Evolutionary conservation across 495 filamentous ascomycete species (phyloP).

Genomic region (Daldinia vernicosa): DNA sequence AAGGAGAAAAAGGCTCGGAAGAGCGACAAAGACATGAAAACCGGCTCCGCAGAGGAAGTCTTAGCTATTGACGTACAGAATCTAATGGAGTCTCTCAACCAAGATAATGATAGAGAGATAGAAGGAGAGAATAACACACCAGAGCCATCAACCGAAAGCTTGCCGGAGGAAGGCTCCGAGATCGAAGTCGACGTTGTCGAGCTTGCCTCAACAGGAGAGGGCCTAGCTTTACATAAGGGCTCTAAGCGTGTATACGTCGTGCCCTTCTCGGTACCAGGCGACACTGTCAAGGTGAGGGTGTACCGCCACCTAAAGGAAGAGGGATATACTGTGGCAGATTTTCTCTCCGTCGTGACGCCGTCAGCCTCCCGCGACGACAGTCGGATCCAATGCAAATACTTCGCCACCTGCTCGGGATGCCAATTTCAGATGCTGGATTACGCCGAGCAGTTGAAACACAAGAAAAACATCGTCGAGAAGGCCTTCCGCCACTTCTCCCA

Average conservation of each 20-base stretch:
- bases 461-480: conserved; percentile 86
- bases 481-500: conserved; percentile 92
- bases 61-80: conserved; percentile 73
- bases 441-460: conserved; percentile 81
- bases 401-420: conserved; percentile 86
- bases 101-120: conserved; percentile 17
- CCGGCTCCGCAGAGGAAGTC: conserved; percentile 76
- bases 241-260: conserved; percentile 84
- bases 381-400: conserved; percentile 83
- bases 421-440: conserved; percentile 98
- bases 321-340: conserved; percentile 78
- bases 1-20: conserved; percentile 39
- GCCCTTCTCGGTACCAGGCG: conserved; percentile 85
- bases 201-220: conserved; percentile 91
- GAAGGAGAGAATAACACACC: conserved; percentile 17
- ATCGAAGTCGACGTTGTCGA: conserved; percentile 79
- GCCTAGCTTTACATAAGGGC: conserved; percentile 72
- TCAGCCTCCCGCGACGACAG: conserved; percentile 80
- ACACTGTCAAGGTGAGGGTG: conserved; percentile 81
- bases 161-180: conserved; percentile 76
- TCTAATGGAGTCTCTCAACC: conserved; percentile 64
- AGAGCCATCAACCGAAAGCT: conserved; percentile 7
- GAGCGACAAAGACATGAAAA: conserved; percentile 61
- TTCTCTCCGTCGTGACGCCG: conserved; percentile 77
- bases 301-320: conserved; percentile 67